Evolutionary conservation across 2,329 filamentous ascomycete genomes (phyloP).

Genomic region (Aspergillus sp.): DNA sequence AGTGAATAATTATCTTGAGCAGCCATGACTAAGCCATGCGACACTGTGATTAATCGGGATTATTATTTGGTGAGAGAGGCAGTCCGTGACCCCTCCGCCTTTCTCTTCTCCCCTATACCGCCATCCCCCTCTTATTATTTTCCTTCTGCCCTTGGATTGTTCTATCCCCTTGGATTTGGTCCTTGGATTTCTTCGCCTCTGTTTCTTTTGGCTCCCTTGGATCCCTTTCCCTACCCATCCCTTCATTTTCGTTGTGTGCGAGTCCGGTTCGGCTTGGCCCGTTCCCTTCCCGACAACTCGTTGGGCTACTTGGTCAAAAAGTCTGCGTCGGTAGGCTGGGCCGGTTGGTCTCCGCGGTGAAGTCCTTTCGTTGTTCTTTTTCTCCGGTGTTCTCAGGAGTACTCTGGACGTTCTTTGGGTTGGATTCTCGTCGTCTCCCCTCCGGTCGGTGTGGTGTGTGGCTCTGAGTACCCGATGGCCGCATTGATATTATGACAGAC

Average conservation of each 20-base stretch:
- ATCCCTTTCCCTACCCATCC: neutral
- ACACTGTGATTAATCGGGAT: no score
- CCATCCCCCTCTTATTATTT: neutral
- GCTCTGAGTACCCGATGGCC: neutral
- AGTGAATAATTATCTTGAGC: no score
- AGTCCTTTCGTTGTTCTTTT: neutral
- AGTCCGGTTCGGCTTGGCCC: slow-evolving; percentile 7
- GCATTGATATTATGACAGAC: neutral
- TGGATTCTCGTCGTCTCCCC: neutral
- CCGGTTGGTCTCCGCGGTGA: neutral
- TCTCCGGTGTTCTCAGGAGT: neutral
- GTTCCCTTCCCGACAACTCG: slow-evolving; percentile 7
- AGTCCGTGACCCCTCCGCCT: slow-evolving; percentile 9
- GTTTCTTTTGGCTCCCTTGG: neutral
- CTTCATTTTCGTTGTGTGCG: slow-evolving; percentile 3
- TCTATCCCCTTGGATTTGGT: neutral
- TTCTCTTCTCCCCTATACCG: slow-evolving; percentile 7
- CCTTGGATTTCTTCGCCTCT: neutral
- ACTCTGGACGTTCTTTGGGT: neutral
- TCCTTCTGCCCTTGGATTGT: neutral
- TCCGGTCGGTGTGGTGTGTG: neutral
- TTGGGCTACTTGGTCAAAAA: slow-evolving; percentile 4
- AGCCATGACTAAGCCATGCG: no score
- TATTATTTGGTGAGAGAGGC: neutral
- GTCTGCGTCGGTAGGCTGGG: slow-evolving; percentile 1